A percentile compares a stretch with the other conserved stretches of the same genome.
phyloP scores from a whole-genome alignment of 2,329 filamentous ascomycete genomes.

The Blastomyces silverae region DNA sequence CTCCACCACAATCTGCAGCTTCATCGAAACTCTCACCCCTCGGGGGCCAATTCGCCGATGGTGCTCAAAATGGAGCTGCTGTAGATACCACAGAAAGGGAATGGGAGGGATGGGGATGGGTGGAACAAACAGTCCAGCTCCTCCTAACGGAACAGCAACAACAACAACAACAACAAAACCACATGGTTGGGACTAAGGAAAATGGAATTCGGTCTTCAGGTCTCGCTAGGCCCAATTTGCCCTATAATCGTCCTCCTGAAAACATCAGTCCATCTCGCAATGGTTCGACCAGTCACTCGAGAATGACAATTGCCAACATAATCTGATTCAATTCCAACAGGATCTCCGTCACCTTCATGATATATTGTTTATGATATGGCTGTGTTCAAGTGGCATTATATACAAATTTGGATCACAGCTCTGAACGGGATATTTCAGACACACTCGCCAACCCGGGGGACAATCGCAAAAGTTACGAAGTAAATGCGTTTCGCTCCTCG shows the following conservation, averaged over 20 bases:
- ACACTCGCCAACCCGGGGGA: neutral
- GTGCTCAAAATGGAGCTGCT: conserved; percentile 48
- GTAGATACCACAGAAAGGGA: conserved; percentile 19
- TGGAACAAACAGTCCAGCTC: conserved; percentile 58
- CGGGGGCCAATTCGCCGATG: conserved; percentile 37
- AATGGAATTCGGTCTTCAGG: neutral
- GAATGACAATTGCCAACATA: conserved; percentile 45
- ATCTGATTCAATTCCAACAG: conserved; percentile 28
- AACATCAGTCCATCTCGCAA: conserved; percentile 26
- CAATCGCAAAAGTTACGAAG: neutral
- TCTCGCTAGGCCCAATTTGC: conserved; percentile 1
- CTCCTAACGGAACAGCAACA: conserved; percentile 48
- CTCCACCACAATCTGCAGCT: conserved; percentile 14
- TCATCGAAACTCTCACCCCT: conserved; percentile 16
- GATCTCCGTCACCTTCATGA: neutral
- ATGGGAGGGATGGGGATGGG: conserved; percentile 73
- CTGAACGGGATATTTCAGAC: neutral
- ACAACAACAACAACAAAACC: conserved; percentile 32
- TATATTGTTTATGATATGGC: neutral
- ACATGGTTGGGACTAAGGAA: conserved; percentile 19
- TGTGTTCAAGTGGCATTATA: neutral
- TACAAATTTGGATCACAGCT: neutral
- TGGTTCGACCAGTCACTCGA: conserved; percentile 32
- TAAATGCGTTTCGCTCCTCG: neutral
- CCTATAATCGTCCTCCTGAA: conserved; percentile 2